phyloP scores from a whole-genome alignment of 768 basidiomycete species.

The Paxillus involutus region DNA sequence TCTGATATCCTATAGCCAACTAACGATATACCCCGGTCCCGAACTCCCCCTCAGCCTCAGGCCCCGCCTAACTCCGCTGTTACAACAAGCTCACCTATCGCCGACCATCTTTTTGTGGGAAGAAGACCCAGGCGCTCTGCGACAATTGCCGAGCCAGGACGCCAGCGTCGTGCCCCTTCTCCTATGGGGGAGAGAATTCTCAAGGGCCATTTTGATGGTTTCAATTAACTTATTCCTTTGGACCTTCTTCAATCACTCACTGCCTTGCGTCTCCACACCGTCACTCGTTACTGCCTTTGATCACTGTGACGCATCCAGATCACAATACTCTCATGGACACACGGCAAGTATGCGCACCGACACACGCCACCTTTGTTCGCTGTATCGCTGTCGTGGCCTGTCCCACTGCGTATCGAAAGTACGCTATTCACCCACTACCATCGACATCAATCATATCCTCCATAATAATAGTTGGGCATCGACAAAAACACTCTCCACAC shows the following conservation, averaged over 20 bases:
- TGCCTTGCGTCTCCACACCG: background rate
- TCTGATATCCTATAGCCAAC: constrained; percentile 8
- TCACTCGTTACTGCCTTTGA: background rate
- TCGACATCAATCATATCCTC: constrained; percentile 9
- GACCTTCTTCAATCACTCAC: background rate
- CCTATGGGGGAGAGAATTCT: constrained; percentile 91
- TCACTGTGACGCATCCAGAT: background rate
- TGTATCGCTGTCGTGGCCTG: background rate
- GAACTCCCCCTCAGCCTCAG: constrained; percentile 34
- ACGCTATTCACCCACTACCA: background rate
- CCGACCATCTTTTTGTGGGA: constrained; percentile 22
- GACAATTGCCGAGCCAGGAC: constrained; percentile 47
- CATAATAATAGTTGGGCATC: constrained; percentile 1
- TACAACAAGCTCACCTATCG: constrained; percentile 28
- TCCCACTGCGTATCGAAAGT: background rate
- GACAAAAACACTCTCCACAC: constrained; percentile 3
- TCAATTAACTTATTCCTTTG: constrained; percentile 51
- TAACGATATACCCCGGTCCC: constrained; percentile 21
- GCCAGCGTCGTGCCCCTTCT: constrained; percentile 68
- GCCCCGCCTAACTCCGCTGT: constrained; percentile 56
- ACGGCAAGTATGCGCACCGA: background rate
- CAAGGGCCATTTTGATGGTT: constrained; percentile 90
- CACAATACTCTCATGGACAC: background rate
- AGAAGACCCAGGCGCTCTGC: constrained; percentile 56
- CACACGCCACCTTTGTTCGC: constrained; percentile 1